Percentiles rank a stretch among this genome's conserved stretches.
Conservation (phyloP, 805 yeast genomes). For the Saccharomyces mikatae region DNA sequence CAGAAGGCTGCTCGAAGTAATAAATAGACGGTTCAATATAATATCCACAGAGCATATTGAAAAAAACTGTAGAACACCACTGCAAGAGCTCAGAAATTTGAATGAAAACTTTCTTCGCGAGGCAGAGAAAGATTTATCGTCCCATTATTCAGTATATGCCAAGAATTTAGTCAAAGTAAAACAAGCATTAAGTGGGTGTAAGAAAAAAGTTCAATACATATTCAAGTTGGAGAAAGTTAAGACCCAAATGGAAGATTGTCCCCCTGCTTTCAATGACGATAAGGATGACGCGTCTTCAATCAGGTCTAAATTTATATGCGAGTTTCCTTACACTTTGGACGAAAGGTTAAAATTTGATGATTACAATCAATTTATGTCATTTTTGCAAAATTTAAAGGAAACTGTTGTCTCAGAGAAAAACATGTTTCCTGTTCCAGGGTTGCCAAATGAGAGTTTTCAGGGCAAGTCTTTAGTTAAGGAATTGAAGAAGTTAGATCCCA, state of each 20-base stretch:
- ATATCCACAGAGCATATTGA: slow-evolving; percentile 1
- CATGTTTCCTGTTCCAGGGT: slow-evolving; percentile 22
- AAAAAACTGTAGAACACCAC: slow-evolving; percentile 4
- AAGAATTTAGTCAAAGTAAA: slow-evolving; percentile 8
- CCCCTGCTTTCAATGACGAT: not conserved
- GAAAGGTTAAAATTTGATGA: slow-evolving; percentile 10
- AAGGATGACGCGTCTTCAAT: not conserved
- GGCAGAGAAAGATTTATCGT: slow-evolving; percentile 5
- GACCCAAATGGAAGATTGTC: not conserved
- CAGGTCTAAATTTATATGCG: not conserved
- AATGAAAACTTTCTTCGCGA: slow-evolving; percentile 5
- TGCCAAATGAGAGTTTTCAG: slow-evolving; percentile 18
- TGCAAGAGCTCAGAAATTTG: slow-evolving; percentile 4
- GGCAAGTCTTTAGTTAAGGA: slow-evolving; percentile 22
- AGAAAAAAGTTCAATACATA: not conserved
- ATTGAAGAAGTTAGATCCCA: slow-evolving; percentile 14
- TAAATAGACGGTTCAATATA: not conserved
- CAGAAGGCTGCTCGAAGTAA: not conserved
- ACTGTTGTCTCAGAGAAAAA: slow-evolving; percentile 19
- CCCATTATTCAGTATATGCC: slow-evolving; percentile 5
- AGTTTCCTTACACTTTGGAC: slow-evolving; percentile 12
- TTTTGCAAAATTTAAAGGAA: slow-evolving; percentile 7
- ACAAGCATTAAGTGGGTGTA: slow-evolving; percentile 5
- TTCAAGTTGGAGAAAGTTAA: not conserved
- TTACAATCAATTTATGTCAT: slow-evolving; percentile 12